These are phyloP conservation scores for Neurospora sp. DNA, from an alignment of 495 filamentous ascomycete genomes.

Conservation along the genomic window DNA sequence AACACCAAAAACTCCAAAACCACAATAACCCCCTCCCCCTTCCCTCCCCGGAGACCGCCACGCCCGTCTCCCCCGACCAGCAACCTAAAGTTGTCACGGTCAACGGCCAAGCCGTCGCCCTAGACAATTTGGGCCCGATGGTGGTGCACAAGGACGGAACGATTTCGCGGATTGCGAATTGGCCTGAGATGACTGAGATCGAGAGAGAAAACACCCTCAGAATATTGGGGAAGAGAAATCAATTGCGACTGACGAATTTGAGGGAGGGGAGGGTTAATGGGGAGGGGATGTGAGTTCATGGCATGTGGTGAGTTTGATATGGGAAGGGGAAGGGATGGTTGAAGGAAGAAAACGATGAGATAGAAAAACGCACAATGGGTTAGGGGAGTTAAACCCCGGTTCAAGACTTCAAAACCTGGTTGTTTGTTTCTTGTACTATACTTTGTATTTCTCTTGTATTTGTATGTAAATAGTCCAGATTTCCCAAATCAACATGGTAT, in stretches of 20 bases:
- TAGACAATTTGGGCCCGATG: slow-evolving; percentile 55
- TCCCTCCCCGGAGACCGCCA: slow-evolving; percentile 14
- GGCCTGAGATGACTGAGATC: slow-evolving; percentile 54
- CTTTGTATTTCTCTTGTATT: not conserved
- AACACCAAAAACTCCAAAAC: not conserved
- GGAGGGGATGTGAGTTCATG: not conserved
- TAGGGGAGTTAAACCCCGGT: not conserved
- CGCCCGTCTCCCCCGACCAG: not conserved
- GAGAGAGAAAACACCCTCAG: slow-evolving; percentile 53
- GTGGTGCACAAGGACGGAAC: slow-evolving; percentile 60
- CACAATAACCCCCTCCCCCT: slow-evolving; percentile 7
- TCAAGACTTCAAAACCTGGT: not conserved
- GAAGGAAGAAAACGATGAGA: not conserved
- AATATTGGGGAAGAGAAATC: slow-evolving; percentile 54
- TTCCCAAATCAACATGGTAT: not conserved
- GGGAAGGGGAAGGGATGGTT: not conserved
- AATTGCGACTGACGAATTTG: slow-evolving; percentile 47
- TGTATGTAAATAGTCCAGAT: not conserved
- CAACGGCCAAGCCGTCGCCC: slow-evolving; percentile 37
- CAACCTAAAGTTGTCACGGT: slow-evolving; percentile 39
- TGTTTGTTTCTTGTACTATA: not conserved
- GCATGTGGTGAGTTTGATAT: too few species aligned
- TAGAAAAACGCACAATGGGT: not conserved
- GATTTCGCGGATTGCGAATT: slow-evolving; percentile 55
- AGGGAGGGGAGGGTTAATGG: slow-evolving; percentile 23